Evolutionary conservation across 2,329 filamentous ascomycete species (phyloP).

Genomic region (Bimuria novae-zelandiae): DNA sequence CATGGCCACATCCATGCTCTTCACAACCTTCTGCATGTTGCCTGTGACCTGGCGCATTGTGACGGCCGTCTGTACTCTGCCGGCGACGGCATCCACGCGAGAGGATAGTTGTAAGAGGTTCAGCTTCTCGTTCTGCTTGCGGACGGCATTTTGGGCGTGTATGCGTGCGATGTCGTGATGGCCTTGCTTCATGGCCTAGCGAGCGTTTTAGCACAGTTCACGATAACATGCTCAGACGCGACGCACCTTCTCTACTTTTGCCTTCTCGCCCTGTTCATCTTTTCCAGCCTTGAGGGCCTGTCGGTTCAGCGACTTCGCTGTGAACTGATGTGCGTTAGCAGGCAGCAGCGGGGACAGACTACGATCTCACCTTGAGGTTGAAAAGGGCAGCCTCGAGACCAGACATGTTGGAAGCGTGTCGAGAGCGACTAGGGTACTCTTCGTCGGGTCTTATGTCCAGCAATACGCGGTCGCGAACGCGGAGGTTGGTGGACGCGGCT

Average conservation of each 20-base stretch:
- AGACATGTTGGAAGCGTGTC: slow-evolving; percentile 54
- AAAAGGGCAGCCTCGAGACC: slow-evolving; percentile 66
- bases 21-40: slow-evolving; percentile 66
- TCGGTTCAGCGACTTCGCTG: slow-evolving; percentile 65
- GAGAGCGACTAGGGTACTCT: slow-evolving; percentile 2
- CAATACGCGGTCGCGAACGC: slow-evolving; percentile 13
- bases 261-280: slow-evolving; percentile 64
- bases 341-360: slow-evolving; percentile 1
- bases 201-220: background rate
- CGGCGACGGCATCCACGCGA: slow-evolving; percentile 63
- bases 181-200: slow-evolving; percentile 62
- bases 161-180: slow-evolving; percentile 66
- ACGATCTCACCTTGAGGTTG: slow-evolving; percentile 60
- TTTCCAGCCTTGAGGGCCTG: slow-evolving; percentile 66
- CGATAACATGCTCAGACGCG: background rate
- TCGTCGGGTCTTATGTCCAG: slow-evolving; percentile 12
- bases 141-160: slow-evolving; percentile 66
- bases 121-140: slow-evolving; percentile 66
- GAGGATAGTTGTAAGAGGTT: slow-evolving; percentile 62
- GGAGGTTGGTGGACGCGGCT: slow-evolving; percentile 25
- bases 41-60: slow-evolving; percentile 66
- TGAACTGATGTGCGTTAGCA: slow-evolving; percentile 55
- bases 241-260: slow-evolving; percentile 63
- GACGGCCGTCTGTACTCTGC: slow-evolving; percentile 65
- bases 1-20: slow-evolving; percentile 66